Evolutionary conservation across 371 early-diverging fungal species (phyloP).

Genomic region (Amoeboaphelidium occidentale): DNA sequence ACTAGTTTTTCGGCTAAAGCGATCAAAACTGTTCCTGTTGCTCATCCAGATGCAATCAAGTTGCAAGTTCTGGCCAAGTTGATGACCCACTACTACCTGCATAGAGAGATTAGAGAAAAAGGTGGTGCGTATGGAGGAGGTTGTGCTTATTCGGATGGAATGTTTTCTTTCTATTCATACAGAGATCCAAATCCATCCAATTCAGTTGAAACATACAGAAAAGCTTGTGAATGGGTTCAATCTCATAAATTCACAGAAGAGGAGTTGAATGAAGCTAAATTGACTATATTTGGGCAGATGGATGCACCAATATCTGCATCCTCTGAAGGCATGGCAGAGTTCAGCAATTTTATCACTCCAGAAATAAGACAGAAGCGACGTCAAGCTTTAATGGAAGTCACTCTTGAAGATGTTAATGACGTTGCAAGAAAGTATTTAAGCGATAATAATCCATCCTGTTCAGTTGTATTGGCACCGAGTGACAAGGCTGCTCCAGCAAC

Average conservation of each 20-base stretch:
- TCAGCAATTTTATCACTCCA: constrained; percentile 45
- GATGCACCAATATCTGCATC: constrained; percentile 62
- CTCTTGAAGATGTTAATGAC: constrained; percentile 34
- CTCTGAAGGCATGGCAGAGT: constrained; percentile 56
- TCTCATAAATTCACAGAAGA: constrained; percentile 7
- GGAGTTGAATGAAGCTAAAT: constrained; percentile 70
- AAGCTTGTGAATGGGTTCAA: constrained; percentile 37
- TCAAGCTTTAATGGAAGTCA: constrained; percentile 39
- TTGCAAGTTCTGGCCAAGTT: constrained; percentile 37
- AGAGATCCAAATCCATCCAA: constrained; percentile 61
- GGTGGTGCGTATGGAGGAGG: constrained; percentile 92
- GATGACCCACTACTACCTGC: constrained; percentile 56
- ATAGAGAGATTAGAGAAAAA: constrained; percentile 83
- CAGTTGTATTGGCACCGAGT: background rate
- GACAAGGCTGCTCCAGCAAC: background rate
- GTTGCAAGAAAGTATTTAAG: constrained; percentile 41
- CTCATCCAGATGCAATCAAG: background rate
- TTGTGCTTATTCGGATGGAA: constrained; percentile 43
- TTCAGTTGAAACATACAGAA: constrained; percentile 39
- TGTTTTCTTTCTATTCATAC: constrained; percentile 72
- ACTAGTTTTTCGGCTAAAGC: too few relatives aligned
- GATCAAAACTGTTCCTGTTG: too few relatives aligned
- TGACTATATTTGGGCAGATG: constrained; percentile 56
- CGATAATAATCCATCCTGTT: background rate
- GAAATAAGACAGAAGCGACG: constrained; percentile 62